Evolutionary conservation across 768 basidiomycete species (phyloP).

Genomic region (Leccinum uliginosum): DNA sequence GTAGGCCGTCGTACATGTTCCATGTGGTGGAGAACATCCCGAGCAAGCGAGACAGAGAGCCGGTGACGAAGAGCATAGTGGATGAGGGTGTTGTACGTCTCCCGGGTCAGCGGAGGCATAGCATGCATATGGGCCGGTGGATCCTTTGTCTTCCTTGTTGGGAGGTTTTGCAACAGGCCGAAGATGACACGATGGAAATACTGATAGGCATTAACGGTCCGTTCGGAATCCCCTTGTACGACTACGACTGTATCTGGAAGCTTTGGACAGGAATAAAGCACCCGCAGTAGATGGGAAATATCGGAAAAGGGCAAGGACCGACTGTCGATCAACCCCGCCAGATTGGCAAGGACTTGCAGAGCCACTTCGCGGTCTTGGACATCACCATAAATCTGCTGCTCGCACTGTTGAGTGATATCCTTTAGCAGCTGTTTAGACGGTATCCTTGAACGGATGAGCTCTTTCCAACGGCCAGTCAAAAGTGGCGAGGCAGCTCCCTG

Average conservation of each 20-base stretch:
- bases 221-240: constrained; percentile 17
- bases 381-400: constrained; percentile 29
- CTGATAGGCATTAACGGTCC: constrained; percentile 35
- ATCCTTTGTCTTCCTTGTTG: constrained; percentile 20
- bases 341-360: constrained; percentile 58
- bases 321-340: constrained; percentile 49
- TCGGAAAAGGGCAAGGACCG: constrained; percentile 43
- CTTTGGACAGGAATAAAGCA: constrained; percentile 45
- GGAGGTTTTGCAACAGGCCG: constrained; percentile 36
- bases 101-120: constrained; percentile 35
- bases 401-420: constrained; percentile 28
- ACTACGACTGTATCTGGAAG: constrained; percentile 38
- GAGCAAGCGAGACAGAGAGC: constrained; percentile 45
- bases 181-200: constrained; percentile 49
- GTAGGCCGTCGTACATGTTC: constrained; percentile 35
- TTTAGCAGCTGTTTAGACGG: constrained; percentile 31
- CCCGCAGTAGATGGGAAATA: constrained; percentile 42
- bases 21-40: constrained; percentile 54
- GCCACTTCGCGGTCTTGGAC: constrained; percentile 30
- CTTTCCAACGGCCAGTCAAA: constrained; percentile 20
- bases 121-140: constrained; percentile 8
- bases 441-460: constrained; percentile 7
- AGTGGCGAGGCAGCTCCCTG: constrained; percentile 12
- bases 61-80: constrained; percentile 63
- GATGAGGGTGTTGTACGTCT: constrained; percentile 57